Evolutionary conservation across 495 filamentous ascomycete genomes (phyloP), one percentile per base, ranked within the genome.

Genomic region (Cercophora samala): DNA sequence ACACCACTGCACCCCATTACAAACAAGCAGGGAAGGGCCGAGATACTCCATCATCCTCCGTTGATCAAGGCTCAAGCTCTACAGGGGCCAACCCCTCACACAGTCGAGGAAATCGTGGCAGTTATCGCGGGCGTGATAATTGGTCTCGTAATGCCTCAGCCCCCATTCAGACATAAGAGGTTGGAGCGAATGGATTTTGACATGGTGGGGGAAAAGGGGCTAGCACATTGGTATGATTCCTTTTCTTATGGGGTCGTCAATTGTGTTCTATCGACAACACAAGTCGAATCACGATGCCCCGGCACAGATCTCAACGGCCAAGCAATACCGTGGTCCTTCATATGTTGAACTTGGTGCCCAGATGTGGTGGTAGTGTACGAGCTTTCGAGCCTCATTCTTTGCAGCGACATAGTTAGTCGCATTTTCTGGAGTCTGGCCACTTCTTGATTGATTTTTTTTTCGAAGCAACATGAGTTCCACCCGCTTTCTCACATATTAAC

Each of bases 81-180:
- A 62, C 68, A 9, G 61, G 64, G 21, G 64, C 67, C 54, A 66
- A 64, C 18, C 15, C 67, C 13, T 29, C 67, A 3, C 66, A 59
- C 5, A 58, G 52, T 62, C 68, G 66, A 26, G 65, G 65, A 32
- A 53, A 61, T 29, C 68, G 77, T 15, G 76, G 76, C 15, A 65
- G 72, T 6, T 78, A 73, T 37, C 69, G 76, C 5, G 69, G 74
- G 17, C 67, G 72, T 8, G 71, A 73, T 9, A 72, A 68, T 29
- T 79, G 77, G 77, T 70, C 70, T 17, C 68, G 76, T 17, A 76
- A 62, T 29, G 62, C 64, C 23, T 4, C 70, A 9, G 37, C 69
- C 3, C 68, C 70, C 15, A 70, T 74, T 58, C 76, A 73, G 55
- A 73, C 75, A 5, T 78, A 66, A n/a, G n/a, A 23, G 25, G 42